Evolutionary conservation across 352 stramenopile species (phyloP).

Genomic region (Aphanomyces astaci): DNA sequence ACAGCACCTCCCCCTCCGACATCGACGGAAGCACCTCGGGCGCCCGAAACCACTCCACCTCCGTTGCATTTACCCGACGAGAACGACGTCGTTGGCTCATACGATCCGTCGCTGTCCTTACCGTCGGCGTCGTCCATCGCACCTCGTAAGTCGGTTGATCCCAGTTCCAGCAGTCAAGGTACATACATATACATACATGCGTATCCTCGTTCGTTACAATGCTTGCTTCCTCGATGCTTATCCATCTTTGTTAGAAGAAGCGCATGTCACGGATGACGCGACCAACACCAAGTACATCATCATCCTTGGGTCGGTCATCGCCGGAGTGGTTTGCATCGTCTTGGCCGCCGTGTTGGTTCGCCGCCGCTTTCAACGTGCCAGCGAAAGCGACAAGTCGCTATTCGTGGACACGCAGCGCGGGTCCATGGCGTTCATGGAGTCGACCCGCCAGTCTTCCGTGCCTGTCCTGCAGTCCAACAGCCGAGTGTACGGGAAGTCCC

Average conservation of each 20-base stretch:
- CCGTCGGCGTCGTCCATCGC: not conserved
- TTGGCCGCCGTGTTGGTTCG: constrained; percentile 1
- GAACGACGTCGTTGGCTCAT: not conserved
- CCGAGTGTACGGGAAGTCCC: not conserved
- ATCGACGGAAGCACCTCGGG: too few relatives aligned
- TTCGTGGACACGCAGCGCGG: not conserved
- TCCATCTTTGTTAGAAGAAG: too few relatives aligned
- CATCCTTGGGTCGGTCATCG: not conserved
- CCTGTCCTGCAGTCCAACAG: constrained; percentile 1
- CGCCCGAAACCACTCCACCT: too few relatives aligned
- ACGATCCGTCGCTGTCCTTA: not conserved
- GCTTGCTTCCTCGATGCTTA: too few relatives aligned
- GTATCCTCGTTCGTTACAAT: not conserved
- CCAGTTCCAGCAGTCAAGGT: not conserved
- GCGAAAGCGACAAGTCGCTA: not conserved
- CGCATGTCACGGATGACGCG: not conserved
- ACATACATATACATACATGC: not conserved
- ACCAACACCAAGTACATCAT: not conserved
- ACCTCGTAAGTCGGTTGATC: not conserved
- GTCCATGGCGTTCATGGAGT: constrained; percentile 1
- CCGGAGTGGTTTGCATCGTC: not conserved
- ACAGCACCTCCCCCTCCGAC: not conserved
- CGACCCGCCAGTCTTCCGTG: not conserved
- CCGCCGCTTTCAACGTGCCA: not conserved
- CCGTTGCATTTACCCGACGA: too few relatives aligned